Evolutionary conservation across 768 basidiomycete genomes (phyloP), one percentile per base, ranked within the genome.

Genomic region (Leucocoprinus sp.): DNA sequence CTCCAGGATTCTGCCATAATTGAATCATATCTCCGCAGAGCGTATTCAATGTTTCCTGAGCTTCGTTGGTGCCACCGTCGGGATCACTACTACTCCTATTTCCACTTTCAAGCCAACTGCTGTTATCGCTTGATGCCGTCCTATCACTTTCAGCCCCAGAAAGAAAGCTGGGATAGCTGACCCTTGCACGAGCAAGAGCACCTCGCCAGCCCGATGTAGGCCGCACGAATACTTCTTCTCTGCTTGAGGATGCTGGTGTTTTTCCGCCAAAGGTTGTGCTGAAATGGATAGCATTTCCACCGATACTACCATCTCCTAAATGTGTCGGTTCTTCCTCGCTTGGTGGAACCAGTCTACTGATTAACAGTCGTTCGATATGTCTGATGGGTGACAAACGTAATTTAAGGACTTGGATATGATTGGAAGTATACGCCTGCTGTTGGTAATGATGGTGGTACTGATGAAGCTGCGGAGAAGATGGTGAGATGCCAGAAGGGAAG

Each of bases 171-270:
- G 61, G 57, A 50, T 57, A 56, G 28, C 48, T 56, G 3, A 72
- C 68, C 27, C 71, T 53, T 0, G 70, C 70, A 28, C 64, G 70
- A 2, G 76, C 67, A 27, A 82, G 57, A 14, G 68, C 71, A 9
- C 78, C 76, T 59, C 78, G 81, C 83, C 82, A 86, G 18, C 74
- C 71, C 26, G 71, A 66, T 1, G 82, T 80, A 0, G 84, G 80
- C 3, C 85, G 71, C 15, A 82, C 70, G 38, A 78, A 80, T 0
- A 81, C 68, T 54, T 82, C 80, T 66, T n/a, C 62, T 52, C 22
- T 35, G 24, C 42, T 35, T 7, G 14, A 28, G 19, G 38, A n/a
- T 18, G 22, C 18, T 22, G 18, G 42, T 26, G 37, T 34, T 43
- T 41, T 27, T 48, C 39, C 41, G 54, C 35, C 41, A 27, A 18